These are phyloP conservation scores for Aspergillus sergii DNA, from an alignment of 2,329 filamentous ascomycete species.

Conservation along the genomic window DNA sequence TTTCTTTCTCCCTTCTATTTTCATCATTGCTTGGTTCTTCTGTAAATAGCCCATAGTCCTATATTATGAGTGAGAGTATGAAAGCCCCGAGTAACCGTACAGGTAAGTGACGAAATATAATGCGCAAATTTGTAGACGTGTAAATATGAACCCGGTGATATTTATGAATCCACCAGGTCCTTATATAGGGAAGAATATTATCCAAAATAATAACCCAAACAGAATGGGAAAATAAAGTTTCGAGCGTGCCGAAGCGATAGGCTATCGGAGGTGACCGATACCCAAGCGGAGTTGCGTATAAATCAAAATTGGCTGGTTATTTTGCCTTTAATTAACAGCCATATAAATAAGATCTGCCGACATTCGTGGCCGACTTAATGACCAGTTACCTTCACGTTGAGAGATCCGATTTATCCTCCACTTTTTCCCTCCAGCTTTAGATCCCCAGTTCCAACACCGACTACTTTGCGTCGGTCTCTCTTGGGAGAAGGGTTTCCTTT, in stretches of 20 bases:
- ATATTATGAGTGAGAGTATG: background rate
- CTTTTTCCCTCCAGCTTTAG: constrained; percentile 4
- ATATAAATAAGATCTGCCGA: constrained; percentile 9
- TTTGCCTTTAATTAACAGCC: background rate
- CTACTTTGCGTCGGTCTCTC: background rate
- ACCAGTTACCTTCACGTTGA: background rate
- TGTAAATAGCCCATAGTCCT: too few species aligned
- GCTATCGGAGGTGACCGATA: constrained; percentile 23
- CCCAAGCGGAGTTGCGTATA: background rate
- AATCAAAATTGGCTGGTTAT: background rate
- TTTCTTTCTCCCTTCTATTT: too few species aligned
- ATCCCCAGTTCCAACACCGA: background rate
- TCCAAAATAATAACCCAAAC: background rate
- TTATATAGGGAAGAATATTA: background rate
- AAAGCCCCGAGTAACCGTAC: background rate
- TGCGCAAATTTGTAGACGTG: too few species aligned
- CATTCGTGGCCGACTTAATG: constrained; percentile 8
- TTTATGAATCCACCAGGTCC: background rate
- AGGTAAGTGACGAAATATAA: background rate
- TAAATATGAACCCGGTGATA: too few species aligned
- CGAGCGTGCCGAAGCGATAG: constrained; percentile 1
- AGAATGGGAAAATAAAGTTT: background rate
- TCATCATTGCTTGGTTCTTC: too few species aligned
- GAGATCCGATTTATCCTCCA: constrained; percentile 1
- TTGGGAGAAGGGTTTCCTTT: background rate